These are phyloP conservation scores for Anisodus tanguticus DNA, from an alignment of 257 asterid species.

Conservation along the genomic window DNA sequence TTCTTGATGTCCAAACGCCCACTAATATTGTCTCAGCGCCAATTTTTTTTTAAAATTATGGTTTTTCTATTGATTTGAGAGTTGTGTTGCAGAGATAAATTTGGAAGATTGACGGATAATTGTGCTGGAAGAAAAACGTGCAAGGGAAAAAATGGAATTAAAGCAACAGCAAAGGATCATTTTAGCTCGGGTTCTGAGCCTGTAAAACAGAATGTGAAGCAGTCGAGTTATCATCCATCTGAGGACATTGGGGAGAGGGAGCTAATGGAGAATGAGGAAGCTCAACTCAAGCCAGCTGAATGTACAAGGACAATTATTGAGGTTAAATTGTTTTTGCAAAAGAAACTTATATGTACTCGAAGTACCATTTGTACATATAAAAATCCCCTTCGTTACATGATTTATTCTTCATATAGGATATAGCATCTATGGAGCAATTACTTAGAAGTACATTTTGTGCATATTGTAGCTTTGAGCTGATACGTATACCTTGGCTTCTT, in stretches of 20 bases:
- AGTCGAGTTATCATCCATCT: constrained; percentile 91
- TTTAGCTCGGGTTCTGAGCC: constrained; percentile 62
- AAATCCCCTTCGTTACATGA: too few relatives aligned
- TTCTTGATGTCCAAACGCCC: too few relatives aligned
- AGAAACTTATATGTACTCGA: neutral
- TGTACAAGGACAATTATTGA: constrained; percentile 81
- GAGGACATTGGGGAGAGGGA: constrained; percentile 81
- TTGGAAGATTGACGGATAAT: constrained; percentile 37
- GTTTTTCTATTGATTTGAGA: neutral
- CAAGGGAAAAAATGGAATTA: constrained; percentile 51
- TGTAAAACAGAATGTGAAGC: constrained; percentile 74
- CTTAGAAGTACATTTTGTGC: too few relatives aligned
- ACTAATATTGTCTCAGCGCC: too few relatives aligned
- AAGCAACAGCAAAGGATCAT: constrained; percentile 62
- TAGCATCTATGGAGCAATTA: too few relatives aligned
- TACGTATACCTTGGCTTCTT: neutral
- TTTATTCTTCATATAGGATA: too few relatives aligned
- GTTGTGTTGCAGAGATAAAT: constrained; percentile 43
- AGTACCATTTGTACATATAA: too few relatives aligned
- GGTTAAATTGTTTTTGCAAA: constrained; percentile 44
- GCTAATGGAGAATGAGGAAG: constrained; percentile 59
- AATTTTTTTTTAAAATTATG: too few relatives aligned
- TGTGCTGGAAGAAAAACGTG: constrained; percentile 40
- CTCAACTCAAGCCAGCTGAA: constrained; percentile 81
- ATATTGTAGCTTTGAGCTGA: neutral